A percentile compares a stretch with the other conserved stretches of the same genome.
Evolutionary conservation across 129 eudicot genomes (phyloP).

Genomic region (Flaveria trinervia): DNA sequence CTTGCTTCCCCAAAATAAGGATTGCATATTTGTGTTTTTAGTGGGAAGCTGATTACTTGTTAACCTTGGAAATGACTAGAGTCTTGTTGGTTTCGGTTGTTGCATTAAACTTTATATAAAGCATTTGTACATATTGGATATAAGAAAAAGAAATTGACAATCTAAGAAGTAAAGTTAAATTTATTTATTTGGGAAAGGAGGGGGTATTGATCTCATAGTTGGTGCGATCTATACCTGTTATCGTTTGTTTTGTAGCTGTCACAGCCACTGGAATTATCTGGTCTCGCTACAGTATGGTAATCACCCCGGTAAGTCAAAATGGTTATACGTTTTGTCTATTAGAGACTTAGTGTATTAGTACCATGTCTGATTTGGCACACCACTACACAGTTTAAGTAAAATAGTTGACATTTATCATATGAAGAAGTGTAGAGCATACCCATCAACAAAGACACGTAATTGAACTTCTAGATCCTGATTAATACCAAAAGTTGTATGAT

Average conservation of each 20-base stretch:
- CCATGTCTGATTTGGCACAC: neutral
- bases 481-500: no score
- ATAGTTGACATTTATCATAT: neutral
- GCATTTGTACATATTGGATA: slow-evolving; percentile 19
- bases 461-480: slow-evolving; percentile 15
- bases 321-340: no score
- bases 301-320: slow-evolving; percentile 76
- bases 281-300: slow-evolving; percentile 97
- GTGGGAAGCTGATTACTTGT: neutral
- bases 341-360: no score
- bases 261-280: slow-evolving; percentile 89
- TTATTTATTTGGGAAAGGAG: neutral
- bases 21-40: neutral
- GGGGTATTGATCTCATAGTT: neutral
- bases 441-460: neutral
- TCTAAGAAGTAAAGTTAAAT: neutral
- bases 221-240: neutral
- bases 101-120: neutral
- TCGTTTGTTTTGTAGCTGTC: slow-evolving; percentile 62
- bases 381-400: neutral
- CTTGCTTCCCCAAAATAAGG: neutral
- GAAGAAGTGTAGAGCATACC: neutral
- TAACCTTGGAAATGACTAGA: neutral
- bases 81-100: neutral
- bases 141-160: neutral